Base-by-base conservation (phyloP, 2,329 filamentous ascomycete genomes). In the Colletotrichum camelliae region DNA sequence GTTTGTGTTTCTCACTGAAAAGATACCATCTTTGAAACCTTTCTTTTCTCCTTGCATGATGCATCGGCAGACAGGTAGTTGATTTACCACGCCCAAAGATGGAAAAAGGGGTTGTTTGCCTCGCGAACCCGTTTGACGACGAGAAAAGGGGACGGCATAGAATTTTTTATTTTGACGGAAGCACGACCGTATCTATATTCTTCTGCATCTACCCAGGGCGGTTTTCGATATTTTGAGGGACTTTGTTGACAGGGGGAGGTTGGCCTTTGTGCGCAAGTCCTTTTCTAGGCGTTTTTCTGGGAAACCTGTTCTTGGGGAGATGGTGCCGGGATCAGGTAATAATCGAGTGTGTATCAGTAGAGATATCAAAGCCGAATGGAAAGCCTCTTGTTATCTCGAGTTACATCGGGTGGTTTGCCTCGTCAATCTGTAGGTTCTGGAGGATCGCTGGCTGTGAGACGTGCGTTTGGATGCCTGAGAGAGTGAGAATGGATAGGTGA, bases 161-260 rank as follows among this genome's bases (percentile, higher is more conserved):
- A 52, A 21, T 52, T 52, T 65, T 27, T 27, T 43, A 37, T 35
- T 73, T 60, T 73, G 33, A 74, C 48, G 70, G 74, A 60, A 74
- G 74, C 64, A 74, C 70, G 74, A 76, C 74, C 57, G 58, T 69
- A 35, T 69, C 48, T 67, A 72, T 48, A 76, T 69, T 69, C 65
- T 69, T 76, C 64, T 64, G 74, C 73, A 73, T 73, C 64, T 68
- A 31, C 24, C 62, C 55, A 33, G 27, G 57, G 69, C 55, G 62
- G 15, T n/a, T 39, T 72, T 72, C 24, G 52, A 62, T 15, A 57
- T 65, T 65, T 66, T 60, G 43, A 52, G 43, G 43, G 43, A 52
- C 43, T 52, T 52, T 52, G 43, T 24, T 67, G 27, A 67, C 18
- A 27, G 27, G 12, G 64, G 52, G 27, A 67, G 33, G 31, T n/a